phyloP scores from a whole-genome alignment of 495 filamentous ascomycete species.

The Talaromyces trachyspermus region DNA sequence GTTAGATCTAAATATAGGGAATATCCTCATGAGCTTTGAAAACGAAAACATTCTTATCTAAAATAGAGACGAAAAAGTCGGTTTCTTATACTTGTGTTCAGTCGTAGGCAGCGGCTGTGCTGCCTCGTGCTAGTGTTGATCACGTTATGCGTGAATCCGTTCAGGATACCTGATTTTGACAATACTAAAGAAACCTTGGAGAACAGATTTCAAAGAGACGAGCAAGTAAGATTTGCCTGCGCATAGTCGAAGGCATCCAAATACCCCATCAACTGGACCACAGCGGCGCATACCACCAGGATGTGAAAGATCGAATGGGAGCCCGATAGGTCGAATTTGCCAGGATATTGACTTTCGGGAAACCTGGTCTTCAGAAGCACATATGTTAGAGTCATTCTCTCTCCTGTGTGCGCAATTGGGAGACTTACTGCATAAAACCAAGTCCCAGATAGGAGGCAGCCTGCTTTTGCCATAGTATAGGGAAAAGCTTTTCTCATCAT shows the following conservation, averaged over 20 bases:
- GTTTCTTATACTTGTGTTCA: no score
- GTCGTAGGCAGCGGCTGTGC: no score
- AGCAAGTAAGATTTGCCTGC: constrained; percentile 17
- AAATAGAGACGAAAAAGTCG: no score
- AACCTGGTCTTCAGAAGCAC: constrained; percentile 26
- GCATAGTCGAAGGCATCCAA: constrained; percentile 33
- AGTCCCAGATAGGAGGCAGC: constrained; percentile 28
- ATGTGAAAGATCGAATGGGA: constrained; percentile 43
- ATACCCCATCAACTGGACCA: constrained; percentile 32
- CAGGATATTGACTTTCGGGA: constrained; percentile 32
- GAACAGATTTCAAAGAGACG: no score
- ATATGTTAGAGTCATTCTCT: constrained; percentile 12
- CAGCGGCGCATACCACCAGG: constrained; percentile 33
- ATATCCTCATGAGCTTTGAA: no score
- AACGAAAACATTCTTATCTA: no score
- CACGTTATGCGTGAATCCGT: no score
- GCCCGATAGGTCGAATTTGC: constrained; percentile 39
- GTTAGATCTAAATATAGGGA: no score
- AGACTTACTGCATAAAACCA: constrained; percentile 35
- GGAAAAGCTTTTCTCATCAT: constrained; percentile 29
- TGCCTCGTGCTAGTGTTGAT: no score
- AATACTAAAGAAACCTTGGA: no score
- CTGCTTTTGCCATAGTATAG: constrained; percentile 20
- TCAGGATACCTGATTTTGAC: no score
- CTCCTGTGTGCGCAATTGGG: constrained; percentile 3